These are phyloP conservation scores for Colletotrichum tofieldiae DNA, from an alignment of 2,329 filamentous ascomycete genomes.

Conservation along the genomic window DNA sequence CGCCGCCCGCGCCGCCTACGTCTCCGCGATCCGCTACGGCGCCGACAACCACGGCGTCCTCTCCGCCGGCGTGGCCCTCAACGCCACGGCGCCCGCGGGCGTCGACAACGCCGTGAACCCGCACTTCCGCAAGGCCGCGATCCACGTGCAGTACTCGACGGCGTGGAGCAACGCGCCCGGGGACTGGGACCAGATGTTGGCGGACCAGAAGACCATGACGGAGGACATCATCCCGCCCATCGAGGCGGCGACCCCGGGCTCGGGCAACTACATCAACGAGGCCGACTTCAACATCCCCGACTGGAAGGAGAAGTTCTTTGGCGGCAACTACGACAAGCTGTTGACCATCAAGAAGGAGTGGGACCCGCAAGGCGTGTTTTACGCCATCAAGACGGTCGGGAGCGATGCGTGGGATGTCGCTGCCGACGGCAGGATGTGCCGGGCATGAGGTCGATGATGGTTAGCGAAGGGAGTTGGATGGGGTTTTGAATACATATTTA, in stretches of 20 bases:
- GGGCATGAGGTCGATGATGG: slow-evolving; percentile 23
- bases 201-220: slow-evolving; percentile 42
- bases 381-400: slow-evolving; percentile 65
- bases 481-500: not conserved
- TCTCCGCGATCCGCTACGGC: slow-evolving; percentile 41
- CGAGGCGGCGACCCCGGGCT: slow-evolving; percentile 53
- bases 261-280: slow-evolving; percentile 67
- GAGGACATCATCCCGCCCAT: slow-evolving; percentile 43
- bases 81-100: slow-evolving; percentile 35
- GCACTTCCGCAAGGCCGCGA: slow-evolving; percentile 38
- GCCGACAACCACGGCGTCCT: slow-evolving; percentile 39
- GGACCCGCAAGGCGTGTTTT: slow-evolving; percentile 63
- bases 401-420: slow-evolving; percentile 65
- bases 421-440: slow-evolving; percentile 60
- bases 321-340: slow-evolving; percentile 60
- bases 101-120: slow-evolving; percentile 43
- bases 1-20: slow-evolving; percentile 44
- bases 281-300: slow-evolving; percentile 63
- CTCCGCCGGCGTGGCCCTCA: slow-evolving; percentile 45
- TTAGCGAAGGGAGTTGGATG: not conserved
- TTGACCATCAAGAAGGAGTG: slow-evolving; percentile 65
- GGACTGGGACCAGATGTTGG: slow-evolving; percentile 37
- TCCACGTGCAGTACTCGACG: slow-evolving; percentile 42
- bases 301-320: slow-evolving; percentile 64
- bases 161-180: slow-evolving; percentile 42